Base-by-base conservation (phyloP, 129 eudicot genomes). In the Helichrysum umbraculigerum region DNA sequence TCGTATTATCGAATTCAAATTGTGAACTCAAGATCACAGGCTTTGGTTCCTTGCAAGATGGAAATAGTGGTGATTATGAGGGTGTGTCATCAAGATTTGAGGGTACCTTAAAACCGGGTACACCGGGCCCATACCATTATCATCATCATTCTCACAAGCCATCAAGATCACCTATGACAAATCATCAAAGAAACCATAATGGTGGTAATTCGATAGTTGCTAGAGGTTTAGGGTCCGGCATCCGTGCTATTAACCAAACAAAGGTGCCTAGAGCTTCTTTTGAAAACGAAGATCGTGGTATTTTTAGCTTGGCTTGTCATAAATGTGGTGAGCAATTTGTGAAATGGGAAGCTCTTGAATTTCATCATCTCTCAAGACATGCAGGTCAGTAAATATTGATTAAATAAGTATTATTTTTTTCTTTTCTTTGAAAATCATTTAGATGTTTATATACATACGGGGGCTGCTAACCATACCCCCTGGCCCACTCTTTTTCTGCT, bases 291-390 rank as follows among this genome's bases (percentile, higher is more conserved):
- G 69, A 59, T 65, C 81, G 73, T 81, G 88, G 82, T 39, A 59
- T 66, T 42, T 82, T 80, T 37, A 69, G 72, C 37, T 66, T 82
- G 71, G 79, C 83, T 59, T 90, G 98, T 72, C 90, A 87, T 79
- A 87, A 88, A 69, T 93, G 98, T 79, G 91, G 93, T 12, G 97
- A 88, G 64, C 85, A 78, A 50, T 93, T 93, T 78, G 84, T 79
- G 58, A 92, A 74, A 76, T 90, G 92, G 91, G 92, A 87, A 79
- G 91, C 85, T 76, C 84, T 84, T 78, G 98, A 93, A 85, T 80
- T 76, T 32, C 98, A 93, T 83, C 92, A 90, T 64, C 98, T 90
- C 77, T 88, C 96, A 63, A 87, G 85, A 74, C 98, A 93, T 83
- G 97, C 97, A 12, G 98, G 98, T 93, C 82, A 59, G 70, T 2